Conservation (phyloP, 2,329 filamentous ascomycete species). For the Exophiala alcalophila region DNA sequence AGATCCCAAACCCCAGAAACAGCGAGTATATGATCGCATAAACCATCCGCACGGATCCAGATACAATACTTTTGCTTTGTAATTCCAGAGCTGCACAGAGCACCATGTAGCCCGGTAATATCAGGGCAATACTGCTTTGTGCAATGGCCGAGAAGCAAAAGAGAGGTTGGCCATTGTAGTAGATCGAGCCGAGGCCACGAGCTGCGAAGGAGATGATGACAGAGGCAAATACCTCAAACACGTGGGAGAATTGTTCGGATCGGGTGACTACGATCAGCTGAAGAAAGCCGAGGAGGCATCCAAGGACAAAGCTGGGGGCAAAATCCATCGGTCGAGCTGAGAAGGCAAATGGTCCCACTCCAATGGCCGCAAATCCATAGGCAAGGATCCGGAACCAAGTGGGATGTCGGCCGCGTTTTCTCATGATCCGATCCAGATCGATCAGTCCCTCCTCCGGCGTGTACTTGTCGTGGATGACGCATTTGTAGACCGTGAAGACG, state of each 20-base stretch:
- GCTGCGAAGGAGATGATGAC: conserved; percentile 67
- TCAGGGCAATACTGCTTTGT: conserved; percentile 72
- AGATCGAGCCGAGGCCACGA: conserved; percentile 66
- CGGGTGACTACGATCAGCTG: conserved; percentile 56
- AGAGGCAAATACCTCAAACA: conserved; percentile 63
- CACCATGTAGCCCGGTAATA: conserved; percentile 66
- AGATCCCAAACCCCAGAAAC: conserved; percentile 70
- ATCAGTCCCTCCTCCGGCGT: conserved; percentile 46
- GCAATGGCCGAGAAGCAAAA: conserved; percentile 72
- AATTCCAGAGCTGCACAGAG: conserved; percentile 62
- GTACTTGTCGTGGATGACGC: conserved; percentile 47
- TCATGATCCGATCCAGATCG: conserved; percentile 53
- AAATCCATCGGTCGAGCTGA: conserved; percentile 73
- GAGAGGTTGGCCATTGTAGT: conserved; percentile 45
- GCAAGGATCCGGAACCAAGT: conserved; percentile 58
- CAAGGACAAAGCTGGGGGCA: conserved; percentile 72
- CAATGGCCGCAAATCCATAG: conserved; percentile 72
- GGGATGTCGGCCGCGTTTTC: conserved; percentile 55
- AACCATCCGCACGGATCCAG: conserved; percentile 70
- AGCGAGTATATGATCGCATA: conserved; percentile 73
- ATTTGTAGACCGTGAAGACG: conserved; percentile 48
- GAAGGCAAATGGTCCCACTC: conserved; percentile 78
- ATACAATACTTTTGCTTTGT: conserved; percentile 66
- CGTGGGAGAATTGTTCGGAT: conserved; percentile 65
- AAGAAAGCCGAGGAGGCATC: conserved; percentile 56